Conservation (phyloP, 148 eudicot species). For the Arbutus unedo region DNA sequence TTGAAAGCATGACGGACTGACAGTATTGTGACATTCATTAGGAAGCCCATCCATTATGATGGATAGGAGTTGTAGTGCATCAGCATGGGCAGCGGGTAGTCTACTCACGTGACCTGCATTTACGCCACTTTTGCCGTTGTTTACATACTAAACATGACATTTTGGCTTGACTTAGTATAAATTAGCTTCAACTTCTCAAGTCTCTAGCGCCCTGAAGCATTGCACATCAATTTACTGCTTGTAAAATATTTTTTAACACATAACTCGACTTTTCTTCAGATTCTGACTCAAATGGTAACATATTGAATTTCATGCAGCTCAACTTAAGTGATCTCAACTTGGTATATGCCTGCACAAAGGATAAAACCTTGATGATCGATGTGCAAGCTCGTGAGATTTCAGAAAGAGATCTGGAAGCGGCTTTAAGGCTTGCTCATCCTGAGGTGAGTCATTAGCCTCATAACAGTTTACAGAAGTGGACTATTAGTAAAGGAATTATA, state of each 20-base stretch:
- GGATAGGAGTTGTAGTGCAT: not conserved
- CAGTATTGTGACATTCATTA: not conserved
- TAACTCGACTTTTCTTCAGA: not conserved
- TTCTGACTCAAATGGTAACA: conserved; percentile 8
- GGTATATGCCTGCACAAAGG: conserved; percentile 95
- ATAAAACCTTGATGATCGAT: conserved; percentile 95
- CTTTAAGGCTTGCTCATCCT: conserved; percentile 87
- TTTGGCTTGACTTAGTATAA: not conserved
- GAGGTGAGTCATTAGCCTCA: conserved; percentile 46
- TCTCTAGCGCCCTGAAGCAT: not conserved
- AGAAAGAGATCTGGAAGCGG: conserved; percentile 83
- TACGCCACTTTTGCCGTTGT: not conserved
- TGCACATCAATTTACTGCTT: not conserved
- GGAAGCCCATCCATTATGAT: not conserved
- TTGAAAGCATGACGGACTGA: not conserved
- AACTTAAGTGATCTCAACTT: conserved; percentile 84
- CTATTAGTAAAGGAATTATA: conserved; percentile 1
- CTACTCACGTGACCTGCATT: not conserved
- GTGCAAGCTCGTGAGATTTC: conserved; percentile 94
- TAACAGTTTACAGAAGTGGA: conserved; percentile 2
- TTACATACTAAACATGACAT: not conserved
- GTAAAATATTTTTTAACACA: not conserved
- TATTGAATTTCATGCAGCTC: conserved; percentile 56
- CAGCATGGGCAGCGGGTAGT: not conserved
- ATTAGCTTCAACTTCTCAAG: not conserved